Base-by-base conservation (phyloP, 352 stramenopile genomes). In the Globisporangium spinosum region DNA sequence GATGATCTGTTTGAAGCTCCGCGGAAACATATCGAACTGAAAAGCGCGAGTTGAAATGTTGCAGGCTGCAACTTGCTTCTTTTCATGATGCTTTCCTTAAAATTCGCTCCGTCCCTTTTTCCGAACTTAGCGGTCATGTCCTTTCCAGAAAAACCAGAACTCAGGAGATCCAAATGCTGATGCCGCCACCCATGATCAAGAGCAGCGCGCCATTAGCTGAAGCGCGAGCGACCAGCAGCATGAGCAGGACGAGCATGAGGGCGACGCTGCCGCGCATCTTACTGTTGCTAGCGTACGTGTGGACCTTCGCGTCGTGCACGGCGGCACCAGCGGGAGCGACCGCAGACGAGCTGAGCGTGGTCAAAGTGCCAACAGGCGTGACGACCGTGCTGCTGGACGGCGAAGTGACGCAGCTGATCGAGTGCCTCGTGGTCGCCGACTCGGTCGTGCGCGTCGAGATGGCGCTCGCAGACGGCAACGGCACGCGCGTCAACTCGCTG, bases 321-420 rank as follows among this genome's bases (percentile, higher is more conserved):
- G 13, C 13, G 17, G 38, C 27, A 59, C 10, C 2, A n/a, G 43
- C 17, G 43, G 17, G 5, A 51, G 43, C 17, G 7, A 51, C 43
- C 7, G 6, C 29, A 20, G 55, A 27, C 20, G 55, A 43, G 17
- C 27, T 29, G 27, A 58, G 62, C 51, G 34, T 82, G 23, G 78
- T 91, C 53, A 65, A 76, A n/a, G 83, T 91, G 35, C 83, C 83
- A 17, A 75, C 72, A 10, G 81, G 81, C 61, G 70, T 86, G 61
- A 88, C 77, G 49, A 80, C 74, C 1, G 77, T 89, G 27, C 67
- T 77, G 51, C 58, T 88, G 10, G 72, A 74, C 40, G 67, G 57
- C 3, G 68, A 73, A 6, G 68, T 82, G 54, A 74, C 75, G 63
- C 76, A 88, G 25, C 64, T 75, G 35, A 78, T 88, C 47, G 70